Percentiles rank a stretch among this genome's conserved stretches.
These are phyloP conservation scores for Tolypocladium tropicale DNA, from an alignment of 2,329 filamentous ascomycete genomes.

Conservation along the genomic window DNA sequence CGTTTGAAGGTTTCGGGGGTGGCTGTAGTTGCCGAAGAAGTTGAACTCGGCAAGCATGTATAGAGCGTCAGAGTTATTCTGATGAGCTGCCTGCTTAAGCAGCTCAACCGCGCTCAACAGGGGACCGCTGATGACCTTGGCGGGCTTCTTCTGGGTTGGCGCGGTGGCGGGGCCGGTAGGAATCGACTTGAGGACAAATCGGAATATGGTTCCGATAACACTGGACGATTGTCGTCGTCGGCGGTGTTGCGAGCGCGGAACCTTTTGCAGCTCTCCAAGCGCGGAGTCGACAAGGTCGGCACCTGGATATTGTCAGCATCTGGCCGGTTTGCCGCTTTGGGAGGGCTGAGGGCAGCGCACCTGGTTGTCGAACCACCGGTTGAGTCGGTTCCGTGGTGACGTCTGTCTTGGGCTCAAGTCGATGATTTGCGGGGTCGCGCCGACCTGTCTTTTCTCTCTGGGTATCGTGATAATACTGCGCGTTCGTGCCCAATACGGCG, in stretches of 20 bases:
- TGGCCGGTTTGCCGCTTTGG: not conserved
- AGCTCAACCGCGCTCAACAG: constrained; percentile 41
- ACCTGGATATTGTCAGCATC: constrained; percentile 20
- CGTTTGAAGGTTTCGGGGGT: constrained; percentile 69
- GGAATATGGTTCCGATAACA: constrained; percentile 29
- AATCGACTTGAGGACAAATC: constrained; percentile 35
- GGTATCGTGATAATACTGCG: constrained; percentile 25
- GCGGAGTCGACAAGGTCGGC: constrained; percentile 44
- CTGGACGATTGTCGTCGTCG: constrained; percentile 34
- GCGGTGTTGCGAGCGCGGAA: constrained; percentile 33
- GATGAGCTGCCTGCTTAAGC: constrained; percentile 39
- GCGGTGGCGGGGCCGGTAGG: constrained; percentile 39
- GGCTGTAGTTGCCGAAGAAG: constrained; percentile 88
- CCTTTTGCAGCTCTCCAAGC: constrained; percentile 36
- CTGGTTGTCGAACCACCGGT: constrained; percentile 22
- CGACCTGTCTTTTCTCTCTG: constrained; percentile 18
- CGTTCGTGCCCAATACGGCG: constrained; percentile 25
- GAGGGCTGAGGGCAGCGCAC: constrained; percentile 15
- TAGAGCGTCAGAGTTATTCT: constrained; percentile 70
- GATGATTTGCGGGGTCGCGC: constrained; percentile 19
- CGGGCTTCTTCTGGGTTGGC: constrained; percentile 27
- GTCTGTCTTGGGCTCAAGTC: constrained; percentile 19
- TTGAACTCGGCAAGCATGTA: constrained; percentile 89
- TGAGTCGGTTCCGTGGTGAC: constrained; percentile 16
- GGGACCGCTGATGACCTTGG: constrained; percentile 25